Conservation (phyloP, 225 moss, liverwort and hornwort genomes). For the Physcomitrellopsis africana region DNA sequence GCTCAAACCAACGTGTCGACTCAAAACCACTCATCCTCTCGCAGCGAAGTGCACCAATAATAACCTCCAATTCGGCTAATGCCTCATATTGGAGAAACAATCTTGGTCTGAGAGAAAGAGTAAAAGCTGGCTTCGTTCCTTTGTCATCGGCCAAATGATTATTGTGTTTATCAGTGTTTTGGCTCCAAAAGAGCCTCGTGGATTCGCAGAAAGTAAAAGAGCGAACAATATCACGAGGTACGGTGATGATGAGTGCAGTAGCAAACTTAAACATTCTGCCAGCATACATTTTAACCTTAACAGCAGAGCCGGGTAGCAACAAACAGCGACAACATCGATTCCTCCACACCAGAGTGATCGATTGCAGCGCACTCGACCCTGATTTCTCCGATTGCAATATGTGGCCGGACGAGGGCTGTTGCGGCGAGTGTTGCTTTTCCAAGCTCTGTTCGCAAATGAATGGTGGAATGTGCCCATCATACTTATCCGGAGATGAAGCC, state of each 20-base stretch:
- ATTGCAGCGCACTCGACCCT: background rate
- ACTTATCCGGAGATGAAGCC: conserved; percentile 1
- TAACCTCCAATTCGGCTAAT: conserved; percentile 9
- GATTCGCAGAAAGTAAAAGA: too few relatives aligned
- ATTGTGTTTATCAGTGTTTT: conserved; percentile 5
- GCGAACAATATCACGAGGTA: background rate
- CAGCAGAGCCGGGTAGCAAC: too few relatives aligned
- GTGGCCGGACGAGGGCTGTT: background rate
- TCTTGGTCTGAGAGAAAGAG: conserved; percentile 45
- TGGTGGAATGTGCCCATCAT: conserved; percentile 2
- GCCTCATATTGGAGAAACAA: conserved; percentile 29
- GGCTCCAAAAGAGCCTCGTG: too few relatives aligned
- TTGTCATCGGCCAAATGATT: conserved; percentile 17
- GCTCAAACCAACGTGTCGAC: conserved; percentile 24
- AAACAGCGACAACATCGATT: too few relatives aligned
- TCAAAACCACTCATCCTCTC: conserved; percentile 25
- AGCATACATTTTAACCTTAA: too few relatives aligned
- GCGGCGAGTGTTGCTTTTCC: background rate
- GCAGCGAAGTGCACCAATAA: conserved; percentile 30
- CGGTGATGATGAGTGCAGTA: background rate
- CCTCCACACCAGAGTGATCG: background rate
- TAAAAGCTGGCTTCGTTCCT: background rate
- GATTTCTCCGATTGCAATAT: background rate
- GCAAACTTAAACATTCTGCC: too few relatives aligned
- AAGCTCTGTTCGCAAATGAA: background rate